Base-by-base conservation (phyloP, 805 yeast genomes). In the Hemisphaericaspora nanyangensis region DNA sequence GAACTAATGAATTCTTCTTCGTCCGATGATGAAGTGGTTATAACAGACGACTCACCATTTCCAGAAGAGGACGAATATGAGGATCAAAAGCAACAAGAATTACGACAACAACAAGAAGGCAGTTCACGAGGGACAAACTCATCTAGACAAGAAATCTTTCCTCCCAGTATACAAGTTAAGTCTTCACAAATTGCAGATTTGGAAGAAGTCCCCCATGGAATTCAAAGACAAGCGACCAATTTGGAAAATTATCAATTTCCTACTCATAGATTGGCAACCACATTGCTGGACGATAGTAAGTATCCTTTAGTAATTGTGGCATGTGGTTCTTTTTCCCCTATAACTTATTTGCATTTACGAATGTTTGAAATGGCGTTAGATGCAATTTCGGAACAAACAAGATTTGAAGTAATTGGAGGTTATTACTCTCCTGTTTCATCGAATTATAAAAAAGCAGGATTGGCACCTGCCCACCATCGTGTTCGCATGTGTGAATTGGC, bases 331-430 rank as follows among this genome's bases (percentile, higher is more conserved):
- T 93, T 91, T 56, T 85, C 95, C 2, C 99, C 99, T 25, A 82
- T 93, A 39, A 93, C 99, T 0, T 93, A 93, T 61, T 69, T 93
- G 40, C 99, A 93, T 63, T 68, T 93, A 54, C 76, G 99, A 42
- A 93, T 93, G 98, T 93, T 93, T 60, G 99, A 93, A 65, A 93
- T 93, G 99, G 99, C 99, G 0, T 67, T 93, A 52, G 99, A 93
- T 60, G 80, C 95, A 7, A 85, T 93, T 35, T 70, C 86, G 33
- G 99, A 93, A 61, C 89, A 82, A 48, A 93, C 98, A 1, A 67
- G 91, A 47, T 93, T 89, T 55, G 99, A 93, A 65, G 96, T 93
- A 25, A 77, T 93, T 49, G 99, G 97, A 20, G 99, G 99, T 1
- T 93, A 81, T 66, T 93, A 87, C 63, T 85, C 95, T 16, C 99